Conservation (phyloP, 352 stramenopile genomes). For the Phytophthora constricta region DNA sequence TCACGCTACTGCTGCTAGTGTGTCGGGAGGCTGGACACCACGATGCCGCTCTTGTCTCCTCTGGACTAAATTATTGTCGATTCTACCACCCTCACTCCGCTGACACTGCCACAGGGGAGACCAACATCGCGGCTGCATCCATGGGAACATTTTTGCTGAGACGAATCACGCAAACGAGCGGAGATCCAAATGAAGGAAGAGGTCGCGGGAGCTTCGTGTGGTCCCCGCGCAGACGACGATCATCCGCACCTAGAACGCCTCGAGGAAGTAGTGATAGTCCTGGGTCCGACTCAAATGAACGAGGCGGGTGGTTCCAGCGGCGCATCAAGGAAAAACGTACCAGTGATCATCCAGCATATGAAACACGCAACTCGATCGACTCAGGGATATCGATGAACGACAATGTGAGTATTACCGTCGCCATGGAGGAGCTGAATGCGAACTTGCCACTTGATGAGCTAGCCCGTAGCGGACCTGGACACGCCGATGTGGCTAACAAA, state of each 20-base stretch:
- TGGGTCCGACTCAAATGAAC: constrained; percentile 23
- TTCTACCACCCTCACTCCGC: constrained; percentile 64
- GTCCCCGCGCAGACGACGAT: constrained; percentile 30
- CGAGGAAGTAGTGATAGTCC: constrained; percentile 23
- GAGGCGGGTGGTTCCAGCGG: constrained; percentile 46
- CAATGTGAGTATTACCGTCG: constrained; percentile 40
- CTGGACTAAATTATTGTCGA: constrained; percentile 55
- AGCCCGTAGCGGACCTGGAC: constrained; percentile 27
- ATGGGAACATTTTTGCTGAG: constrained; percentile 69
- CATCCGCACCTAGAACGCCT: constrained; percentile 25
- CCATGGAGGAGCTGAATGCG: constrained; percentile 67
- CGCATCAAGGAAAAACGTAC: constrained; percentile 39
- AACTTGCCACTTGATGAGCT: constrained; percentile 56
- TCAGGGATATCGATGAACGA: constrained; percentile 62
- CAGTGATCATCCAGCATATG: constrained; percentile 28
- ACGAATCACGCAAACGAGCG: constrained; percentile 50
- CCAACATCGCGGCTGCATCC: constrained; percentile 19
- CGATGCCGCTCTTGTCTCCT: constrained; percentile 49
- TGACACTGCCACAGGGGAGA: constrained; percentile 31
- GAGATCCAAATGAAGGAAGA: constrained; percentile 21
- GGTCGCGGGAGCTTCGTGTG: constrained; percentile 30
- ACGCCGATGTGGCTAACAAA: constrained; percentile 49
- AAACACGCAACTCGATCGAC: constrained; percentile 56
- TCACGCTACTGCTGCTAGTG: constrained; percentile 66
- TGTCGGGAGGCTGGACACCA: constrained; percentile 67